Base-by-base conservation (phyloP, 2,329 filamentous ascomycete species). In the Hypoxylon sp. region DNA sequence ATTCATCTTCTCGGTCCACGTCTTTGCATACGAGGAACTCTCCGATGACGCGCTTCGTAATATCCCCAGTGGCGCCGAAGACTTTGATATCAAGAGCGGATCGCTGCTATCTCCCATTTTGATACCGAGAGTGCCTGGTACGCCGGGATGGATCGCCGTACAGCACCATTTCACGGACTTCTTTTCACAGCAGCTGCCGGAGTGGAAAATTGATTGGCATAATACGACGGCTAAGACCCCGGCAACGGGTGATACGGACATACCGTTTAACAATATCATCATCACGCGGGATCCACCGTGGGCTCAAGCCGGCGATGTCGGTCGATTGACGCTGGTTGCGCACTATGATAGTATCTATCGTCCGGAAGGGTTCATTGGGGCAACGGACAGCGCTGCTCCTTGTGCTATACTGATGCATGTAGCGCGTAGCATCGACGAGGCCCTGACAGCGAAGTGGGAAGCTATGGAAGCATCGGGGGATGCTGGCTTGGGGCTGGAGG, bases 391-490 rank as follows among this genome's bases (percentile, higher is more conserved):
- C 74, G 96, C 96, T 1, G 96, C 93, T 17, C 94, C 96, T 9
- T 98, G 95, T 80, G 96, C 96, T 0, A 94, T 98, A 86, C 85
- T 99, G 65, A 87, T 99, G 88, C 93, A 97, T 78, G 89, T 91
- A 11, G 93, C 94, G 69, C 86, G 91, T 72, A 92, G 89, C 70
- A 88, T 99, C 50, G 94, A 98, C 75, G 85, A 83, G 1, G 93
- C 92, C 2, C 81, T 98, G 78, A 92, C 91, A 31, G 87, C 86
- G 77, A 97, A 95, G 81, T 98, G 96, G 93, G 86, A 88, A 31
- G 86, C 85, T 33, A 93, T 94, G 88, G 80, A 88, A 71, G 86
- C 84, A 3, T 84, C 86, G 3, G 91, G 87, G 4, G 82, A 86
- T 48, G 80, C 76, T 5, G 84, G 83, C 1, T 79, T 80, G 24